Percentiles rank a stretch among this genome's conserved stretches.
Evolutionary conservation across 495 filamentous ascomycete genomes (phyloP).

Genomic region (Annulohypoxylon nitens): DNA sequence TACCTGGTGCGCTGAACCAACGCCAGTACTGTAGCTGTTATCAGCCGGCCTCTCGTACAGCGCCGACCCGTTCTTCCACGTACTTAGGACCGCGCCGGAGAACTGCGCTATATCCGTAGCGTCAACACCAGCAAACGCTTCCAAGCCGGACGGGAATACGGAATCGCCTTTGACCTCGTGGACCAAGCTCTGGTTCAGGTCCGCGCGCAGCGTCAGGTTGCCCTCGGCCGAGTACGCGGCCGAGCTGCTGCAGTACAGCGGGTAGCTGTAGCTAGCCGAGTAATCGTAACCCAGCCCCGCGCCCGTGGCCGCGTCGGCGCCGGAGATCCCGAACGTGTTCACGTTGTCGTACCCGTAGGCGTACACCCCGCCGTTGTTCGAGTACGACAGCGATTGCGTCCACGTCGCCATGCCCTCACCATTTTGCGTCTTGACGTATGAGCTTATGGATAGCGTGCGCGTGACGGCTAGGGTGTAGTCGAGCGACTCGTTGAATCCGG

Average conservation of each 20-base stretch:
- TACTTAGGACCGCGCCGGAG: conserved; percentile 60
- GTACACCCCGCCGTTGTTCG: conserved; percentile 70
- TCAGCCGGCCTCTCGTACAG: conserved; percentile 63
- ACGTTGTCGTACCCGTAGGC: conserved; percentile 70
- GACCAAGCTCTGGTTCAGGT: conserved; percentile 70
- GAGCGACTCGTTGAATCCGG: conserved; percentile 72
- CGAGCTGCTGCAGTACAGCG: conserved; percentile 70
- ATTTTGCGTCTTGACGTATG: conserved; percentile 64
- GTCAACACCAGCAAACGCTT: conserved; percentile 56
- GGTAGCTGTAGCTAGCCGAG: conserved; percentile 70
- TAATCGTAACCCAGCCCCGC: conserved; percentile 50
- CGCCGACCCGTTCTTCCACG: conserved; percentile 69
- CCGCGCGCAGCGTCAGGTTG: conserved; percentile 70
- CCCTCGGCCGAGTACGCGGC: conserved; percentile 60
- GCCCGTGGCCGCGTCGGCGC: conserved; percentile 66
- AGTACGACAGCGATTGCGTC: conserved; percentile 72
- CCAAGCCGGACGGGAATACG: conserved; percentile 71
- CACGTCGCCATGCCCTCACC: conserved; percentile 63
- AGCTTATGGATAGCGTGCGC: conserved; percentile 68
- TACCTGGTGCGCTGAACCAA: conserved; percentile 67
- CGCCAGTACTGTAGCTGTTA: conserved; percentile 61
- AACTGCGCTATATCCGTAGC: conserved; percentile 38
- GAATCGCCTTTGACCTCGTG: conserved; percentile 66
- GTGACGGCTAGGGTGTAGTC: conserved; percentile 70
- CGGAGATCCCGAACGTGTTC: conserved; percentile 73